Evolutionary conservation across 2,329 filamentous ascomycete species (phyloP), one percentile per base, ranked within the genome.

Genomic region (Aureobasidium sp.): DNA sequence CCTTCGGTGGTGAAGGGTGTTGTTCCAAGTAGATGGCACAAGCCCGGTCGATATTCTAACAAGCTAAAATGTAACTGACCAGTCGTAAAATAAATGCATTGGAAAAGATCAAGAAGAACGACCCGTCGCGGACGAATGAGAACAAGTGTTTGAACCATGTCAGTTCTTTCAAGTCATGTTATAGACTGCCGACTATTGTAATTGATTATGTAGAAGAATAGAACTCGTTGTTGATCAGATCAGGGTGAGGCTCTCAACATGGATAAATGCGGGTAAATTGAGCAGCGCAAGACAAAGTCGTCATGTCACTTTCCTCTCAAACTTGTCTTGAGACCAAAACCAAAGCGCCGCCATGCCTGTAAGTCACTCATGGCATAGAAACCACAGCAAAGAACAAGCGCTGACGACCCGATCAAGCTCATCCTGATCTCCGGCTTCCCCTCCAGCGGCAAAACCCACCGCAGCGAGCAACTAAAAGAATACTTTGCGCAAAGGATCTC

Each of bases 351-450:
- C 16, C 55, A 59, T 59, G 55, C 55, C 55, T 16, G 55, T 59
- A 41, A 59, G 55, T 59, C 34, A 3, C 11, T 10, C 44, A 49
- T 34, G 34, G 55, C 30, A 16, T n/a, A n/a, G n/a, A n/a, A n/a
- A n/a, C n/a, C n/a, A 32, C 6, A 29, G 13, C 3, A 30, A 30
- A 58, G 27, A 21, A 44, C 36, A 3, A 11, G 36, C 44, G 57
- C 57, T 59, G n/a, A 50, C 47, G 21, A 34, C 11, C 14, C 21
- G 21, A 7, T 5, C n/a, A 64, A 86, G 83, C 80, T 86, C 68
- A 78, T 86, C 63, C 77, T 85, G 62, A 75, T 86, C 63, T 85
- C 83, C 64, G 84, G 84, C 65, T 85, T 82, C 70, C 85, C 85
- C 53, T 84, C 81, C 65, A 82, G 83, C 67, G 85, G 85, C 68